phyloP scores from a whole-genome alignment of 768 basidiomycete genomes.

The Suillus sp. region DNA sequence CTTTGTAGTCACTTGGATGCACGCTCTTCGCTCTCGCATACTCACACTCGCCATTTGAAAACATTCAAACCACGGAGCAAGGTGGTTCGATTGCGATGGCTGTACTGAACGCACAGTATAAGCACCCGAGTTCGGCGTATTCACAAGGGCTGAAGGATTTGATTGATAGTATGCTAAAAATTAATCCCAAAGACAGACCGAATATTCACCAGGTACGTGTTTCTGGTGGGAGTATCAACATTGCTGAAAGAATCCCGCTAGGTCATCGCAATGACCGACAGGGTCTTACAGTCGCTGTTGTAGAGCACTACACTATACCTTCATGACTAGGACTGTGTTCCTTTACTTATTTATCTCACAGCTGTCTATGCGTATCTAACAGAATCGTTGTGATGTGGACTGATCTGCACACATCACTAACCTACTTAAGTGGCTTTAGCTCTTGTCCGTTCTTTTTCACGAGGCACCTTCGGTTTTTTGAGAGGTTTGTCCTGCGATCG shows the following conservation, averaged over 20 bases:
- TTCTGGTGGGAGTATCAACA: neutral
- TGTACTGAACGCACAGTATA: slow-evolving; percentile 90
- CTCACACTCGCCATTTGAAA: slow-evolving; percentile 96
- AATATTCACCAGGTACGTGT: slow-evolving; percentile 76
- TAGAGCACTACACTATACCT: slow-evolving; percentile 26
- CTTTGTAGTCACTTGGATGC: slow-evolving; percentile 84
- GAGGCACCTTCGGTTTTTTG: neutral
- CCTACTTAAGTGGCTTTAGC: neutral
- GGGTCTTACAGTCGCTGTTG: slow-evolving; percentile 59
- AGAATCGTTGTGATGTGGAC: neutral
- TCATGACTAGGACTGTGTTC: neutral
- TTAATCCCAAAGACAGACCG: slow-evolving; percentile 80
- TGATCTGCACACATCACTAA: neutral
- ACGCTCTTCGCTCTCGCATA: slow-evolving; percentile 94
- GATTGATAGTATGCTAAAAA: slow-evolving; percentile 83
- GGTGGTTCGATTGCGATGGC: slow-evolving; percentile 99
- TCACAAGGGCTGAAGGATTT: slow-evolving; percentile 80
- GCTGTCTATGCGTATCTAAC: slow-evolving; percentile 5
- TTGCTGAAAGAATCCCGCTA: slow-evolving; percentile 30
- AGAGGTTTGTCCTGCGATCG: neutral
- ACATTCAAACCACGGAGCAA: slow-evolving; percentile 86
- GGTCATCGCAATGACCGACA: slow-evolving; percentile 69
- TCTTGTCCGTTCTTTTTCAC: slow-evolving; percentile 5
- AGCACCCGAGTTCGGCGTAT: slow-evolving; percentile 85
- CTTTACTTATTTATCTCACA: slow-evolving; percentile 2